Conservation (phyloP, 495 filamentous ascomycete genomes). For the Neurospora sp. region DNA sequence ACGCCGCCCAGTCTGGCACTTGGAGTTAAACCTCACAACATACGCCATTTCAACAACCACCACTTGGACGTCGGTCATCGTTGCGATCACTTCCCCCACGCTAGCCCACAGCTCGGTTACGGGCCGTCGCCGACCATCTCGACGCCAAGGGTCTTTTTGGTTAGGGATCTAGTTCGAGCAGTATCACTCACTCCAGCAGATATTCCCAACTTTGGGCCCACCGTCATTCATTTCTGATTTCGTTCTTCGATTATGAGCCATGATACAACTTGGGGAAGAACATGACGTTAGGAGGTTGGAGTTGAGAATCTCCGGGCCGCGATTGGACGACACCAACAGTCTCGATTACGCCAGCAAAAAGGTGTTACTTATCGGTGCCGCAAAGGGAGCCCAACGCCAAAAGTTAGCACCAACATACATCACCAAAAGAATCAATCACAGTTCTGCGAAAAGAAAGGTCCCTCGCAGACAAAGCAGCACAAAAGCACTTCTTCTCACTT, state of each 20-base stretch:
- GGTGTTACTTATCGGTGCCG: background rate
- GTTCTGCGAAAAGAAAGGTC: constrained; percentile 1
- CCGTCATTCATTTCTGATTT: background rate
- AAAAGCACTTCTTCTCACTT: constrained; percentile 8
- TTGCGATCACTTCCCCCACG: constrained; percentile 6
- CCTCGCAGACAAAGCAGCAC: constrained; percentile 3
- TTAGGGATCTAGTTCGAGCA: constrained; percentile 16
- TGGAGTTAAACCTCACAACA: background rate
- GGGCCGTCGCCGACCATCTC: constrained; percentile 3
- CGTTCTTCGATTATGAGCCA: constrained; percentile 11
- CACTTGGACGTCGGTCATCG: constrained; percentile 1
- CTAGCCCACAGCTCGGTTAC: background rate
- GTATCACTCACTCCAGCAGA: constrained; percentile 15
- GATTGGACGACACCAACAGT: background rate
- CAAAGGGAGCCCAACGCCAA: background rate
- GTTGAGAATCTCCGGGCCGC: background rate
- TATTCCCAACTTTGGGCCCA: background rate
- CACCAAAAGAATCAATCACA: constrained; percentile 4
- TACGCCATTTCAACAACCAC: constrained; percentile 2
- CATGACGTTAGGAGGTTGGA: constrained; percentile 11
- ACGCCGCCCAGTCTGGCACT: background rate
- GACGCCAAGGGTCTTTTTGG: constrained; percentile 16
- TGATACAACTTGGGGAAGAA: constrained; percentile 11
- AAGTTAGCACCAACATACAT: background rate
- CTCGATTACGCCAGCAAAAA: background rate